A percentile compares a stretch with the other conserved stretches of the same genome.
Conservation (phyloP, 106 monocot species). For the Iris macrosiphon region DNA sequence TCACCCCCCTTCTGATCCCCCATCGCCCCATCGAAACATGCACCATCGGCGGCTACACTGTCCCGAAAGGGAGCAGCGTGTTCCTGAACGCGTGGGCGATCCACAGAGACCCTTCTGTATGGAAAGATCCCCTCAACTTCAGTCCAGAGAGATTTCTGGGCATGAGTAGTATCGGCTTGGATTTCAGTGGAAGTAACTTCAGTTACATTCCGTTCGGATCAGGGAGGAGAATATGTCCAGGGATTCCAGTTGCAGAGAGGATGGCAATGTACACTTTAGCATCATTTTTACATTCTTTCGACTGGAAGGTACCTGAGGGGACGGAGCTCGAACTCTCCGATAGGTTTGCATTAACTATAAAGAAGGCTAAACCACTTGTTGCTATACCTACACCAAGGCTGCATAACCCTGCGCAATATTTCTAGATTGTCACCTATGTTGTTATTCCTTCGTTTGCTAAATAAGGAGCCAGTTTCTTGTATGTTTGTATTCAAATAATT, state of each 20-base stretch:
- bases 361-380: conserved; percentile 25
- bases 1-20: conserved; percentile 9
- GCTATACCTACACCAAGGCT: conserved; percentile 20
- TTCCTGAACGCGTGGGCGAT: conserved; percentile 31
- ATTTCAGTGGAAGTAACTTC: conserved; percentile 21
- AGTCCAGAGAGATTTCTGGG: conserved; percentile 24
- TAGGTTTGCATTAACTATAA: conserved; percentile 29
- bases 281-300: conserved; percentile 31
- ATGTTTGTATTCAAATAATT: no score
- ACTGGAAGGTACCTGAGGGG: conserved; percentile 27
- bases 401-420: conserved; percentile 12
- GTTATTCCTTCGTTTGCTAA: no score
- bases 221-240: conserved; percentile 35
- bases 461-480: no score
- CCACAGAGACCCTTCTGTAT: conserved; percentile 17
- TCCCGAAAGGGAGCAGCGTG: conserved; percentile 13
- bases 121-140: conserved; percentile 21
- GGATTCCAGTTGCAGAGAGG: conserved; percentile 38
- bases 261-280: conserved; percentile 15
- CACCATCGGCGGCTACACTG: conserved; percentile 15
- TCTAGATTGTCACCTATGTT: conserved; percentile 1
- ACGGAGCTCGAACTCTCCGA: conserved; percentile 19
- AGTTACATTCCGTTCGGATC: conserved; percentile 36
- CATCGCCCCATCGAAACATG: conserved; percentile 14
- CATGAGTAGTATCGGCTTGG: neutral